phyloP scores from a whole-genome alignment of 1,284 basidiomycete species.

The Tausonia pullulans region DNA sequence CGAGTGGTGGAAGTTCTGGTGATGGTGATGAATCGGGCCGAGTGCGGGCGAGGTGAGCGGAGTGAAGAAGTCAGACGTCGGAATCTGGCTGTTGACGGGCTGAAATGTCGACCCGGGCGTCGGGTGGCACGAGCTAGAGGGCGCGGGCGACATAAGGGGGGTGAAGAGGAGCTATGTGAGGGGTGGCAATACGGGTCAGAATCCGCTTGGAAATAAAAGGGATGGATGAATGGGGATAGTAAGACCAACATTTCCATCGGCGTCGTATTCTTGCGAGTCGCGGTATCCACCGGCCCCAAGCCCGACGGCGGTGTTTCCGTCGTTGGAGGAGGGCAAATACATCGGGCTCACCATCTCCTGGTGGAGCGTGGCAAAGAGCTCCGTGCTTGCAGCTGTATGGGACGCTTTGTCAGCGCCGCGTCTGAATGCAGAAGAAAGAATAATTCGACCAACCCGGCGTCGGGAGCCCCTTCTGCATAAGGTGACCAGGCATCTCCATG shows the following conservation, averaged over 20 bases:
- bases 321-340: background rate
- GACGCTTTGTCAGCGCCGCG: background rate
- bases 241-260: conserved; percentile 11
- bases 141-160: conserved; percentile 20
- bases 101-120: conserved; percentile 15
- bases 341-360: conserved; percentile 6
- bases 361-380: background rate
- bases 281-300: background rate
- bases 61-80: conserved; percentile 40
- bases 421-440: background rate
- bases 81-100: conserved; percentile 20
- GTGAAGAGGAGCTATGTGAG: conserved; percentile 14
- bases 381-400: background rate
- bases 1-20: conserved; percentile 1
- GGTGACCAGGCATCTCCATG: background rate
- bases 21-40: conserved; percentile 27
- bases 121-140: conserved; percentile 3
- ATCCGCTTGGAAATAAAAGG: background rate
- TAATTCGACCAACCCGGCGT: background rate
- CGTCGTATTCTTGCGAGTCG: conserved; percentile 7
- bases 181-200: background rate
- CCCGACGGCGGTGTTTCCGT: background rate
- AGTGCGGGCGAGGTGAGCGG: conserved; percentile 48
- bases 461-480: conserved; percentile 2
- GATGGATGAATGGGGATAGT: background rate